A percentile compares a stretch with the other conserved stretches of the same genome.
phyloP scores from a whole-genome alignment of 208 protist species.

The Jaenimonas drosophilae region DNA sequence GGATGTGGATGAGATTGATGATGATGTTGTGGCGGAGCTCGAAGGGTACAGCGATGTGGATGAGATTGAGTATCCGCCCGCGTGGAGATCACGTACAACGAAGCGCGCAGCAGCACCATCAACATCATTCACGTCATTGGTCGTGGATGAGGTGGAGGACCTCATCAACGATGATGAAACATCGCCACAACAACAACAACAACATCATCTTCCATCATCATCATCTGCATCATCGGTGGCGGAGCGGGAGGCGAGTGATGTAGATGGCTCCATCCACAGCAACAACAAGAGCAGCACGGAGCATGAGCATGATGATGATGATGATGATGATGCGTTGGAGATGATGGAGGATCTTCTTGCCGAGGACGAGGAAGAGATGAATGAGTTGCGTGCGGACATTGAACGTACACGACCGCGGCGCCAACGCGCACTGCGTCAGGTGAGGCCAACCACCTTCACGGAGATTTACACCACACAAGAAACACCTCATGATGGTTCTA shows the following conservation, averaged over 20 bases:
- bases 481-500: neutral
- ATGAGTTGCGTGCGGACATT: conserved; percentile 36
- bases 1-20: too few species aligned
- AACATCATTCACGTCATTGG: neutral
- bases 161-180: conserved; percentile 11
- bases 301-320: neutral
- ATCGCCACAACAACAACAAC: too few species aligned
- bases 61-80: neutral
- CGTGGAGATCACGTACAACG: neutral
- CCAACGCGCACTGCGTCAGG: conserved; percentile 10
- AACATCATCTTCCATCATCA: too few species aligned
- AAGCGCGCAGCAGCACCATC: neutral
- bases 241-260: conserved; percentile 4
- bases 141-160: conserved; percentile 9
- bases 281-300: conserved; percentile 1
- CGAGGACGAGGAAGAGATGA: conserved; percentile 20
- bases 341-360: neutral
- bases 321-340: neutral
- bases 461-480: conserved; percentile 44
- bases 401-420: conserved; percentile 17
- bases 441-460: conserved; percentile 19
- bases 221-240: too few species aligned
- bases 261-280: neutral
- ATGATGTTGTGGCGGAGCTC: neutral
- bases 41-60: neutral